Evolutionary conservation across 768 basidiomycete species (phyloP), one percentile per base, ranked within the genome.

Genomic region (Tricholomella constricta): DNA sequence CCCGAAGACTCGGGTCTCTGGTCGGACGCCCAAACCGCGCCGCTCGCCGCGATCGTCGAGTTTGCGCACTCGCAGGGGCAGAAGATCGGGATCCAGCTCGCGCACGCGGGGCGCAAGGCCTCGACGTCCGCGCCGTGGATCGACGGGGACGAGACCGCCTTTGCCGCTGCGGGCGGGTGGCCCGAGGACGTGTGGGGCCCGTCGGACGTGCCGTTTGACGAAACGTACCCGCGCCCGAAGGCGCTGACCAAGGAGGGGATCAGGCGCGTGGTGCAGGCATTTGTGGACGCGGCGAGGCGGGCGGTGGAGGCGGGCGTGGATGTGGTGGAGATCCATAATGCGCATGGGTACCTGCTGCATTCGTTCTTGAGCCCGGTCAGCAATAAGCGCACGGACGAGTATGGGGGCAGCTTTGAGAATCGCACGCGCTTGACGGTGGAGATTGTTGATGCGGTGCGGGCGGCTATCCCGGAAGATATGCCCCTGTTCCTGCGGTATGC

Each of bases 41-140:
- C 68, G 2, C 62, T 80, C 37, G 72, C 76, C 49, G 66, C 77
- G 35, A 74, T 91, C 58, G 80, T 85, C 62, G 80, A 85, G 53
- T 88, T 89, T 48, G 85, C 85, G n/a, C 85, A 88, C 62, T 80
- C 83, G 1, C 85, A 86, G 60, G 79, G 76, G 44, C 82, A 86
- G 62, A 83, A 84, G 45, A 79, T 91, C 19, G 89, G 75, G 6
- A 84, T 91, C 51, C 91, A 92, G 59, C 78, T 91, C 14, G 84
- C 79, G 0, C 89, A 92, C 56, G 86, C 88, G 0, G 89, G 90
- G 0, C 75, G 89, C 17, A 91, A 91, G 65, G 87, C 81, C 0
- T 84, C 82, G 9, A 84, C 78, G 0, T 66, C 80, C 14, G 78
- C 83, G 1, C 85, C 87, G 0, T 91, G 86, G 85, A 62, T 87